Base-by-base conservation (phyloP, 352 stramenopile species). In the Sclerospora graminicola region DNA sequence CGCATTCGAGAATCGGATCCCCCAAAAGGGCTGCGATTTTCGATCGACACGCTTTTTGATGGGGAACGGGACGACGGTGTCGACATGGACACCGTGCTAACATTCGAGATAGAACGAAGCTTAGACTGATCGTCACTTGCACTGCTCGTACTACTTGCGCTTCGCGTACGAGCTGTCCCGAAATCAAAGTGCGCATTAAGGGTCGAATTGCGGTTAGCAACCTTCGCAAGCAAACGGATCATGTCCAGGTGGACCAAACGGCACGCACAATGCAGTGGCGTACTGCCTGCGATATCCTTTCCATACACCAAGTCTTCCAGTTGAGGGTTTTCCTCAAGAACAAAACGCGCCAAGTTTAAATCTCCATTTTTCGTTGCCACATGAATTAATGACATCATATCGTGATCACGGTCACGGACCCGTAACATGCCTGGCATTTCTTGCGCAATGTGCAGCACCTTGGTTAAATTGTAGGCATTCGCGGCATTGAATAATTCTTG, bases 381-480 rank as follows among this genome's bases (percentile, higher is more conserved):
- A 61, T 95, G 84, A 19, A 94, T 72, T 10, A 95, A 58, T 15
- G 79, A 93, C 61, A 91, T 86, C 73, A 88, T 82, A 28, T 91
- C 69, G 49, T 82, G 64, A 18, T 59, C 53, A 38, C 75, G 75
- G 27, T 93, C 81, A 31, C 81, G 75, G 2, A 90, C 74, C 8
- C 80, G 75, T 8, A 90, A 41, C 73, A 88, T 89, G 7, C 77
- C 77, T 7, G 79, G 82, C 33, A 84, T 65, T 24, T 90, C 70
- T 46, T 91, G 82, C 2, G 78, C 70, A 53, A 93, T 74, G 38
- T 80, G 76, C n/a, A 88, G 63, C 9, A 93, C 76, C 26, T 75
- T 63, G 1, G 82, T 89, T 28, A 91, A 55, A 49, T 93, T 70
- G 59, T 78, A 89, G 33, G 63, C 51, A 32, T 89, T 72, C 7